Conservation (phyloP, 202 grass and related monocot species). For the Zoysia matrella region DNA sequence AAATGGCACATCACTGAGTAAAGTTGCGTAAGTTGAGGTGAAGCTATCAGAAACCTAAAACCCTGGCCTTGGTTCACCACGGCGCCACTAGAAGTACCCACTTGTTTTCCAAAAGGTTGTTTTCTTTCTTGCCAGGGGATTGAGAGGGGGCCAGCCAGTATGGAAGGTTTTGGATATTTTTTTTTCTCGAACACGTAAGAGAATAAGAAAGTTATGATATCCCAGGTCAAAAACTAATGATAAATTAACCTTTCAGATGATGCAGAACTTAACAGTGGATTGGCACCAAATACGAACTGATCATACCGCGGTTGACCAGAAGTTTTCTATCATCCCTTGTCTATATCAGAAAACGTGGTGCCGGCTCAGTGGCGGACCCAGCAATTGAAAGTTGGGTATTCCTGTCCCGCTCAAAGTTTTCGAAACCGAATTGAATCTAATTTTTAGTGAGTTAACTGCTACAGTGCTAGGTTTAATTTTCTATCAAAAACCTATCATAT, state of each 20-base stretch:
- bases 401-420: too few relatives aligned
- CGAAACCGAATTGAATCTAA: too few relatives aligned
- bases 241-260: not conserved
- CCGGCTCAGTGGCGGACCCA: not conserved
- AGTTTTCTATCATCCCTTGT: not conserved
- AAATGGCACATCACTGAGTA: not conserved
- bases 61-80: not conserved
- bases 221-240: not conserved
- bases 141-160: not conserved
- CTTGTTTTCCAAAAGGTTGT: not conserved
- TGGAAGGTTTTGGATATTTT: too few relatives aligned
- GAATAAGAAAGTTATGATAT: not conserved
- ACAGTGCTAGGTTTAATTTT: too few relatives aligned
- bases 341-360: not conserved
- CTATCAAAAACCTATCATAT: too few relatives aligned
- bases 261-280: not conserved
- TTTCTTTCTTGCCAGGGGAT: not conserved
- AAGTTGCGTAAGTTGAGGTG: slow-evolving; percentile 9
- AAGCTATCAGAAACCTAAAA: slow-evolving; percentile 38
- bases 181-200: too few relatives aligned
- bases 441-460: too few relatives aligned
- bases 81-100: not conserved
- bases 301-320: not conserved
- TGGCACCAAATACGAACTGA: not conserved
- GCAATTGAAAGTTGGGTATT: too few relatives aligned